Evolutionary conservation across 345 rosid species (phyloP).

Genomic region (Clausena lansium): DNA sequence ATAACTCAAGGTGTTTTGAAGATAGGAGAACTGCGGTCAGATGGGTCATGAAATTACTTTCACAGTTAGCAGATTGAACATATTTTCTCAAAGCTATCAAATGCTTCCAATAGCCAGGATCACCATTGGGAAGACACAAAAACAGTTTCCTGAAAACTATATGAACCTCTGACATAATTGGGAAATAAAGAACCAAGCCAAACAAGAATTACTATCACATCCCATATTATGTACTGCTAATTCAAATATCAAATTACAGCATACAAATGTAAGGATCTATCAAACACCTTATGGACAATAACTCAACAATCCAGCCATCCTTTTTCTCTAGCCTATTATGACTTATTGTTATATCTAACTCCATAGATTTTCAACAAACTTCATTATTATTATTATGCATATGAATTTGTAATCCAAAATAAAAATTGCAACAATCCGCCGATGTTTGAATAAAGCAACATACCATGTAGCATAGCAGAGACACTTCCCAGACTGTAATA

Average conservation of each 20-base stretch:
- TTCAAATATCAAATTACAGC: background rate
- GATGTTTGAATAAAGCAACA: conserved; percentile 11
- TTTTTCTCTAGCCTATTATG: background rate
- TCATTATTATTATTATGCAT: background rate
- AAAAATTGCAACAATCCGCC: background rate
- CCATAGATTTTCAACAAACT: background rate
- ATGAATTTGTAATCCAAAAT: conserved; percentile 2
- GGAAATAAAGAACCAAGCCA: background rate
- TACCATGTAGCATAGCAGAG: conserved; percentile 76
- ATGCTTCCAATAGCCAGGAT: background rate
- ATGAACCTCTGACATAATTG: conserved; percentile 2
- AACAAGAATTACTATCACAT: background rate
- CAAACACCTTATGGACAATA: background rate
- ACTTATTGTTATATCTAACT: background rate
- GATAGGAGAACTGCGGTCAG: background rate
- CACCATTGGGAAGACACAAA: background rate
- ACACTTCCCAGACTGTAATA: conserved; percentile 66
- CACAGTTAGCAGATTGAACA: background rate
- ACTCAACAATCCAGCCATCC: background rate
- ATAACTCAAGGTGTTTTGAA: background rate
- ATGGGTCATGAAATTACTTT: background rate
- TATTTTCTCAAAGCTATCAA: background rate
- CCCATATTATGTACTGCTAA: background rate
- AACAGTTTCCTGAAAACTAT: background rate
- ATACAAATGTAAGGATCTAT: background rate